Evolutionary conservation across 2,329 filamentous ascomycete species (phyloP).

Genomic region (Monilinia fructigena): DNA sequence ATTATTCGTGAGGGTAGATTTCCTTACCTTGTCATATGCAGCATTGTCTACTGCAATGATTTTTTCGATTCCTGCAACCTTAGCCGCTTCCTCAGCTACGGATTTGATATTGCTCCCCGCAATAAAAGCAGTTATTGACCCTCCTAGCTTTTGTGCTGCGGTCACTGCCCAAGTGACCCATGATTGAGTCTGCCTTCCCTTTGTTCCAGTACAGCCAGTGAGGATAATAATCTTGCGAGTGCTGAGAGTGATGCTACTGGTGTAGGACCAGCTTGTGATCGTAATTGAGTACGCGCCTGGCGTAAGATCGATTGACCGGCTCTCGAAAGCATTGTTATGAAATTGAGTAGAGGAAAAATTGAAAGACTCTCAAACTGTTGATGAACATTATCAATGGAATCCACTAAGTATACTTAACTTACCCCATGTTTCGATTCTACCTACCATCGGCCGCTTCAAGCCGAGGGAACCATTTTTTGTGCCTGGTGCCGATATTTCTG

Average conservation of each 20-base stretch:
- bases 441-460: slow-evolving; percentile 17
- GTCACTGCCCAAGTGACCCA: slow-evolving; percentile 79
- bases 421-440: slow-evolving; percentile 19
- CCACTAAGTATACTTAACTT: not conserved
- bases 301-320: slow-evolving; percentile 35
- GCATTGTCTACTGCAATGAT: slow-evolving; percentile 84
- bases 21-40: slow-evolving; percentile 81
- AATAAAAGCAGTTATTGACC: slow-evolving; percentile 80
- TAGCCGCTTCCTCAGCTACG: slow-evolving; percentile 80
- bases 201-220: slow-evolving; percentile 89
- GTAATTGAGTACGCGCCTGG: slow-evolving; percentile 45
- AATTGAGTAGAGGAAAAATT: slow-evolving; percentile 18
- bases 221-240: slow-evolving; percentile 72
- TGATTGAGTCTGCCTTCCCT: slow-evolving; percentile 81
- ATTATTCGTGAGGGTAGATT: not conserved
- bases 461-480: slow-evolving; percentile 13
- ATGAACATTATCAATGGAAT: slow-evolving; percentile 16
- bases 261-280: slow-evolving; percentile 42
- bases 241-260: slow-evolving; percentile 48
- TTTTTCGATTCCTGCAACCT: slow-evolving; percentile 88
- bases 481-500: not conserved
- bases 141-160: slow-evolving; percentile 83
- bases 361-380: slow-evolving; percentile 22
- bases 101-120: slow-evolving; percentile 75
- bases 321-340: slow-evolving; percentile 39